Evolutionary conservation across 495 filamentous ascomycete species (phyloP), one percentile per base, ranked within the genome.

Genomic region (Tuber microsphaerosporum): DNA sequence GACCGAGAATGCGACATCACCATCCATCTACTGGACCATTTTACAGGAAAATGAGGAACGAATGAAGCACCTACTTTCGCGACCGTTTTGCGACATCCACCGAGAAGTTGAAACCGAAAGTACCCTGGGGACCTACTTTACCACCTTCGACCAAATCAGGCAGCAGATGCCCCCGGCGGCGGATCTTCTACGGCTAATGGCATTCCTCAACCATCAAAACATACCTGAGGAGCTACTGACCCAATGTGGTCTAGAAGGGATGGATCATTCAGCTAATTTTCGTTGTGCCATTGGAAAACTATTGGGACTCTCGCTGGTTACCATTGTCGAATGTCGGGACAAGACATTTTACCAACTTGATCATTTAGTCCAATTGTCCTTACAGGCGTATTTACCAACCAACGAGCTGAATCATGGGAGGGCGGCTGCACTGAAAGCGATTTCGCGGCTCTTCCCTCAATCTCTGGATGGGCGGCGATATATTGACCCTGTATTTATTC

Each of bases 71-170:
- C 80, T 37, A 68, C 71, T 44, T 34, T 74, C n/a, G 42, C 34
- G 75, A n/a, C 39, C 75, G 17, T 73, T 78, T 51, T 45, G 42
- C 9, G 80, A 82, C 70, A 34, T 80, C 31, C 72, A 75, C 20
- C 79, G 85, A 56, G 84, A 85, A 42, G 37, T 71, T 1, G 81
- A 86, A 73, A 82, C 85, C 6, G 80, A 86, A 74, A 82, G 85
- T 9, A 78, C 87, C 12, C 77, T 86, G 17, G 83, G 81, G 8
- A 87, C 86, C n/a, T 88, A 84, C 85, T 74, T 84, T 75, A 79
- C 87, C 20, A 86, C 86, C 0, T 88, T 87, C 74, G 81, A 86
- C 14, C 83, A 85, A 14, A 85, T 88, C 61, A 69, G 74, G 61
- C 41, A 42, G 12, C 73, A 81, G 42, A 77, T 74, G 69, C 79